Evolutionary conservation across 2,329 filamentous ascomycete genomes (phyloP), one percentile per base, ranked within the genome.

Genomic region (Bertia moriformis): DNA sequence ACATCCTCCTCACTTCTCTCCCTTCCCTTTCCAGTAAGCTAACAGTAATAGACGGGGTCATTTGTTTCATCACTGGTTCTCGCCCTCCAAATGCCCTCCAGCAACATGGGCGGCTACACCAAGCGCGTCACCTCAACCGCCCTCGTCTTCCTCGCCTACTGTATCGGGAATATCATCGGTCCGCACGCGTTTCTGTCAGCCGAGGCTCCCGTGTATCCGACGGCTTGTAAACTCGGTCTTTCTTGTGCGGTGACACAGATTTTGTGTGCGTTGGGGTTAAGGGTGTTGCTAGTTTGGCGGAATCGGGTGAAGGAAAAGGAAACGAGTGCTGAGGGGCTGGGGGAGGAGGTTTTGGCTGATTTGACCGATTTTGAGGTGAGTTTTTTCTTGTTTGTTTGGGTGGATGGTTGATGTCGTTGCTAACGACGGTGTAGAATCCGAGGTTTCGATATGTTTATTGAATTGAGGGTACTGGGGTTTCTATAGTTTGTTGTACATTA

Each of bases 1-100:
- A 29, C 10, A n/a, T 29, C 24, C 10, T n/a, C 24, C 10, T 10
- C 24, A 10, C 24, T 29, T 48, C 49, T 1, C 2, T 10, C 15
- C 3, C 36, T 17, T 27, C 5, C 19, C 14, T 14, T n/a, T 18
- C 10, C 7, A 29, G 24, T 12, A 12, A n/a, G 24, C 12, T 29
- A 29, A 29, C 12, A 27, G 22, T 4, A 12, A 4, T 4, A 38
- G 37, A 44, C 57, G 4, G 57, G 66, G 0, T 52, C 60, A 1
- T 73, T 61, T 39, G 70, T 73, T 2, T 58, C 62, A 0, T 66
- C 66, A 1, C 51, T 74, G 4, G 68, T 73, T 0, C 54, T 73
- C 1, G 66, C 67, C 0, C 55, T 74, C 20, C 70, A 69, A 43
- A 60, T 70, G 52, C 67, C 66, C 1, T 61, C 64, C 1, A 54